Percentiles rank a stretch among this genome's conserved stretches.
Conservation (phyloP, 805 yeast species). For the Teunomyces aglyptinius region DNA sequence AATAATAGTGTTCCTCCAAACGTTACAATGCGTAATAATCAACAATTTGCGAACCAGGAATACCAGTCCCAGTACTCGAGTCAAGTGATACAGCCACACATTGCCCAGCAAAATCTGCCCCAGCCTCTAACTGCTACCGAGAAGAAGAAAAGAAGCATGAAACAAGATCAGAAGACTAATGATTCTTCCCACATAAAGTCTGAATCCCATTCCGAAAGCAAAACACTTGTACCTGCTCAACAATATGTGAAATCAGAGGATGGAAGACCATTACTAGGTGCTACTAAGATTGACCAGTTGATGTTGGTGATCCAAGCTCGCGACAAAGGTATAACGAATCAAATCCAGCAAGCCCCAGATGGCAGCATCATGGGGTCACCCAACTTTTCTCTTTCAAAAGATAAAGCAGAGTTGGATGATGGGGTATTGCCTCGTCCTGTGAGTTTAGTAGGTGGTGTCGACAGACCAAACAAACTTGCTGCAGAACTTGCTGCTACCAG, state of each 20-base stretch:
- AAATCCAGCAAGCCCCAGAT: slow-evolving; percentile 62
- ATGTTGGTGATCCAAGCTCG: slow-evolving; percentile 91
- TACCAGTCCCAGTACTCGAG: slow-evolving; percentile 6
- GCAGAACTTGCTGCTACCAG: slow-evolving; percentile 11
- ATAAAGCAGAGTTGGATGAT: slow-evolving; percentile 25
- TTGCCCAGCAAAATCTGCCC: slow-evolving; percentile 16
- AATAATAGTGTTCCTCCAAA: slow-evolving; percentile 11
- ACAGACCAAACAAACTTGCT: slow-evolving; percentile 47
- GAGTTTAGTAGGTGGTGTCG: slow-evolving; percentile 77
- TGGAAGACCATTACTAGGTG: slow-evolving; percentile 72
- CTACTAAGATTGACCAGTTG: slow-evolving; percentile 85
- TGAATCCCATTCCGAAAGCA: slow-evolving; percentile 9
- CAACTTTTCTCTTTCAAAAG: slow-evolving; percentile 10
- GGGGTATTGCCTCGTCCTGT: slow-evolving; percentile 54
- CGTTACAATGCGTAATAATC: slow-evolving; percentile 10
- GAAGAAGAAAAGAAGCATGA: slow-evolving; percentile 2
- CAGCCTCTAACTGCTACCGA: slow-evolving; percentile 1
- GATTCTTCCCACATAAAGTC: background rate
- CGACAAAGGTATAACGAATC: slow-evolving; percentile 68
- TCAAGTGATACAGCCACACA: slow-evolving; percentile 4
- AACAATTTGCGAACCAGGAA: background rate
- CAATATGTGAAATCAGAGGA: slow-evolving; percentile 53
- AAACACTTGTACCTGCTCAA: slow-evolving; percentile 44
- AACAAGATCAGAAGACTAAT: background rate
- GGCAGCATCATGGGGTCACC: slow-evolving; percentile 60